Base-by-base conservation (phyloP, 2,329 filamentous ascomycete species). In the Xylariaceae sp. region DNA sequence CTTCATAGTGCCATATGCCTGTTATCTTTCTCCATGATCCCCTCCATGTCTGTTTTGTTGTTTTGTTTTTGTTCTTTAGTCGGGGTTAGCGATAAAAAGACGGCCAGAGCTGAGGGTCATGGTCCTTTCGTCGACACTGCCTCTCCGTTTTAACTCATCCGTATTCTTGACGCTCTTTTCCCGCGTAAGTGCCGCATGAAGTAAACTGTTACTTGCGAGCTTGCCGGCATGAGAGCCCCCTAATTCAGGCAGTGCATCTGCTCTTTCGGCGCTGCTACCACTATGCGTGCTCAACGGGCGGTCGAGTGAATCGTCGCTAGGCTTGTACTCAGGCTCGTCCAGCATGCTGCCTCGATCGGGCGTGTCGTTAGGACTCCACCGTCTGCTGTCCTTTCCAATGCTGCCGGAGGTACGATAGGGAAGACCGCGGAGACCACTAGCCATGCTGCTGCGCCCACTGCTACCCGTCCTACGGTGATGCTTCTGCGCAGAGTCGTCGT, bases 71-170 rank as follows among this genome's bases (percentile, higher is more conserved):
- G 23, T 30, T 23, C 15, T 17, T 55, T 75, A 83, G 73, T 94
- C 90, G 15, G 90, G 90, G 74, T 95, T 95, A 67, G 90, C 90
- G 70, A 95, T 92, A 73, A 89, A 94, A 60, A 95, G 80, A 63
- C 90, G 83, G 53, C 86, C 86, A 34, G 84, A 81, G 17, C 83
- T 85, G 72, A 94, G 87, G 1, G 89, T 92, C 74, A 85, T 87
- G 4, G 88, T 89, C 69, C 88, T 81, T 74, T 94, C 90, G 71
- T 94, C 90, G 53, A 95, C 89, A 70, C 90, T 94, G 58, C 90
- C 90, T 69, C 89, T 81, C 66, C 90, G 81, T 68, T 81, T 82
- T 57, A 95, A 77, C 63, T 93, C 90, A 23, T 91, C 89, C 2
- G 83, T 80, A 56, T 80, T 86, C 75, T 85, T 87, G 57, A 82